These are phyloP conservation scores for Byssochlamys sp. DNA, from an alignment of 2,329 filamentous ascomycete genomes.

Conservation along the genomic window DNA sequence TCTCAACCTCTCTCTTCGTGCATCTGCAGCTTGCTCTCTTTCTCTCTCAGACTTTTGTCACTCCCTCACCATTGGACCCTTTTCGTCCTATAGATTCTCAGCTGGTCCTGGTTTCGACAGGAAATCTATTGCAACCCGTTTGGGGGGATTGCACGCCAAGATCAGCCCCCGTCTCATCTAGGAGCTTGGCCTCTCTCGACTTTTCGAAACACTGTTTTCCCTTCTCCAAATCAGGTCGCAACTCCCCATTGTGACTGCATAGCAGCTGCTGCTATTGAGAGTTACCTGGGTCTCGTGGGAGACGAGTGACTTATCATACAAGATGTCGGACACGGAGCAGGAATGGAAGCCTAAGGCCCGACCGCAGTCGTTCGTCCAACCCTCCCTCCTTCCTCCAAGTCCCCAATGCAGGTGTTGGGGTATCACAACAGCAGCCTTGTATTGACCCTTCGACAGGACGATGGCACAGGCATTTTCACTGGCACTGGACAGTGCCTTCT, in stretches of 20 bases:
- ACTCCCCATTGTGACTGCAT: not conserved
- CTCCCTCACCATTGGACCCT: not conserved
- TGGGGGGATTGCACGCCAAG: not conserved
- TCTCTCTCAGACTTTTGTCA: not conserved
- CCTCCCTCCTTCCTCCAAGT: conserved; percentile 3
- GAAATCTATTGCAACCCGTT: not conserved
- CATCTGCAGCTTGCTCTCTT: not conserved
- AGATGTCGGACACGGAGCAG: conserved; percentile 55
- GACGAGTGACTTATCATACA: conserved; percentile 7
- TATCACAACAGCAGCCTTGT: conserved; percentile 5
- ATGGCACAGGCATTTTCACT: conserved; percentile 79
- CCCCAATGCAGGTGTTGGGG: not conserved
- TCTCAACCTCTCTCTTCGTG: not conserved
- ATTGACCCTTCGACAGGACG: conserved; percentile 49
- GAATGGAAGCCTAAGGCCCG: conserved; percentile 74
- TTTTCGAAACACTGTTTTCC: not conserved
- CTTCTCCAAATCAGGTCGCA: not conserved
- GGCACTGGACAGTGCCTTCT: conserved; percentile 80
- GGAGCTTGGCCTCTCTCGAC: not conserved
- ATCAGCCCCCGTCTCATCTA: not conserved
- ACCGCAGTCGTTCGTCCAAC: conserved; percentile 66
- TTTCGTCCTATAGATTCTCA: conserved; percentile 11
- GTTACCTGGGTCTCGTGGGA: not conserved
- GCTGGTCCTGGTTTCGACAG: conserved; percentile 21
- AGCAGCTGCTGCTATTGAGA: not conserved